These are phyloP conservation scores for Zhuliangozyma blackwelliae DNA, from an alignment of 1,139 yeast genomes.

Conservation along the genomic window DNA sequence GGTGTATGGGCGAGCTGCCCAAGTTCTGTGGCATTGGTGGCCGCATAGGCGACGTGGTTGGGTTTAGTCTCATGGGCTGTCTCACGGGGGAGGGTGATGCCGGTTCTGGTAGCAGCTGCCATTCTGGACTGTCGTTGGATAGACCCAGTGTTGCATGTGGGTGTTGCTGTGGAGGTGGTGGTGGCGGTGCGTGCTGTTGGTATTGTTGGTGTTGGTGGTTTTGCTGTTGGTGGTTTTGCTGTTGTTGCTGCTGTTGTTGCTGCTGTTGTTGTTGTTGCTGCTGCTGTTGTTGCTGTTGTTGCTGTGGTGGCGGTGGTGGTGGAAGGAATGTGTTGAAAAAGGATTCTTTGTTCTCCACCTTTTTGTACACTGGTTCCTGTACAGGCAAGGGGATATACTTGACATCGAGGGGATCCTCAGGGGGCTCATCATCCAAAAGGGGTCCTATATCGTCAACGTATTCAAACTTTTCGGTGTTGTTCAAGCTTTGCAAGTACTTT, in stretches of 20 bases:
- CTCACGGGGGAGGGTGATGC: constrained; percentile 30
- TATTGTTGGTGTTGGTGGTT: constrained; percentile 3
- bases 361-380: constrained; percentile 28
- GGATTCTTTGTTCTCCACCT: constrained; percentile 1
- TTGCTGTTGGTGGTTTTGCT: constrained; percentile 4
- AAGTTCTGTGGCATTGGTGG: constrained; percentile 12
- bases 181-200: constrained; percentile 2
- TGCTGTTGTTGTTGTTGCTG: constrained; percentile 1
- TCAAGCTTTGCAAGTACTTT: constrained; percentile 40
- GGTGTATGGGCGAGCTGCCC: constrained; percentile 24
- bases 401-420: constrained; percentile 3
- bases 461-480: constrained; percentile 14
- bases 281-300: constrained; percentile 2
- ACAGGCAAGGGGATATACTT: constrained; percentile 42
- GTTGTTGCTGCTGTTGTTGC: constrained; percentile 5
- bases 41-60: constrained; percentile 23
- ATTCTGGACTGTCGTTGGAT: constrained; percentile 33
- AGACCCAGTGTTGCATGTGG: constrained; percentile 46
- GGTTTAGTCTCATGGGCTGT: constrained; percentile 9
- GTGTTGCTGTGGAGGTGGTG: constrained; percentile 7
- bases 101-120: constrained; percentile 42
- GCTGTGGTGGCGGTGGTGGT: neutral
- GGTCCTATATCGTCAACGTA: constrained; percentile 42
- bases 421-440: constrained; percentile 14
- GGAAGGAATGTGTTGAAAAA: neutral